Evolutionary conservation across 345 rosid species (phyloP).

Genomic region (Balakata baccata): DNA sequence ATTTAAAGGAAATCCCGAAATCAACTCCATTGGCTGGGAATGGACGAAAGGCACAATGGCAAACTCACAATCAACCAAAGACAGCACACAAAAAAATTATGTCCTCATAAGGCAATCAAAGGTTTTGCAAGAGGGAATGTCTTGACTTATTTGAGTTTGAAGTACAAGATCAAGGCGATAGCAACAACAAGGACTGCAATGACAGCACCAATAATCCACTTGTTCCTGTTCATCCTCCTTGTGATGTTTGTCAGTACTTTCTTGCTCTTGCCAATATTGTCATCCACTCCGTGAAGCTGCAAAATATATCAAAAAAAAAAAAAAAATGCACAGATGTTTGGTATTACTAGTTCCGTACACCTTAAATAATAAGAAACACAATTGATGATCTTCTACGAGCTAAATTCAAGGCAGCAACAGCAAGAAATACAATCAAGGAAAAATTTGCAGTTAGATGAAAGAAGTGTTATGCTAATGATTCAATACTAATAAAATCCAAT

Average conservation of each 20-base stretch:
- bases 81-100: neutral
- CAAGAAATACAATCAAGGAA: neutral
- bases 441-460: neutral
- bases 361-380: neutral
- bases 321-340: neutral
- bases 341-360: neutral
- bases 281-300: constrained; percentile 93
- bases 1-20: constrained; percentile 5
- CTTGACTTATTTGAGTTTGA: constrained; percentile 49
- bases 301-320: constrained; percentile 16
- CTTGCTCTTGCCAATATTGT: constrained; percentile 83
- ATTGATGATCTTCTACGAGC: neutral
- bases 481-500: neutral
- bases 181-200: constrained; percentile 53
- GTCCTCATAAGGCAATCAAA: neutral
- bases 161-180: constrained; percentile 56
- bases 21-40: neutral
- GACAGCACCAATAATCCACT: constrained; percentile 67
- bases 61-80: constrained; percentile 1
- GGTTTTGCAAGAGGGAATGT: neutral
- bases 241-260: constrained; percentile 65
- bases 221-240: constrained; percentile 85
- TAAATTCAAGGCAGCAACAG: neutral
- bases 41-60: constrained; percentile 8
- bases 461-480: neutral